These are phyloP conservation scores for Saraca asoca DNA, from an alignment of 331 rosid genomes.

Conservation along the genomic window DNA sequence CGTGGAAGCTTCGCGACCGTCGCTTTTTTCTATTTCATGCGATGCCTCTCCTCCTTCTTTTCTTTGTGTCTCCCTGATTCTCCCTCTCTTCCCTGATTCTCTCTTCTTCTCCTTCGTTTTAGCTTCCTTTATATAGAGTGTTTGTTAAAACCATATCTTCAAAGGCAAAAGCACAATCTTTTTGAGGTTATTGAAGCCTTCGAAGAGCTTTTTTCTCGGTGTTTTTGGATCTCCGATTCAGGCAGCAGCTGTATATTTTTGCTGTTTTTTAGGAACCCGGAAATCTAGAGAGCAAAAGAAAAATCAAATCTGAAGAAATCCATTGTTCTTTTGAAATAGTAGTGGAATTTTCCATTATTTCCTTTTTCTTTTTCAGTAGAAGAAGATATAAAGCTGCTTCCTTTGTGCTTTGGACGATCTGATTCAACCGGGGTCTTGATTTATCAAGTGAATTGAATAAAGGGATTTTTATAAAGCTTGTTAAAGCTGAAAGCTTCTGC, in stretches of 20 bases:
- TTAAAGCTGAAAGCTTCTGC: constrained; percentile 25
- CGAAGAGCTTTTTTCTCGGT: constrained; percentile 27
- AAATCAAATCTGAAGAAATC: not conserved
- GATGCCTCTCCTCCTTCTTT: constrained; percentile 33
- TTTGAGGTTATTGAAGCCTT: constrained; percentile 8
- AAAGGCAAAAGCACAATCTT: constrained; percentile 23
- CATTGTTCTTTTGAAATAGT: constrained; percentile 4
- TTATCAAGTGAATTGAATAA: not conserved
- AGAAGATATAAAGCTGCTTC: constrained; percentile 11
- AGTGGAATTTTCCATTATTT: constrained; percentile 27
- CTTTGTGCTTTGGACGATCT: constrained; percentile 26
- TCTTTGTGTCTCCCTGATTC: constrained; percentile 23
- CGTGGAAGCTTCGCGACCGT: constrained; percentile 58
- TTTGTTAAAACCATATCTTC: constrained; percentile 42
- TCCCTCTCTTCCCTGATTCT: not conserved
- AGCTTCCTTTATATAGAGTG: constrained; percentile 40
- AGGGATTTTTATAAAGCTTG: constrained; percentile 33
- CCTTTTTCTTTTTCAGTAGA: constrained; percentile 15
- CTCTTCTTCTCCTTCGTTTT: constrained; percentile 28
- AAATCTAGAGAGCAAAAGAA: constrained; percentile 38
- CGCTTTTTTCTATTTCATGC: constrained; percentile 41
- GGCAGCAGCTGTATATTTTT: constrained; percentile 28
- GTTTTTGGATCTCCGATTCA: constrained; percentile 23
- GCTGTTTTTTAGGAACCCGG: constrained; percentile 30
- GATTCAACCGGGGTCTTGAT: not conserved